These are phyloP conservation scores for Aquilaria malaccensis DNA, from an alignment of 345 rosid species.

Conservation along the genomic window DNA sequence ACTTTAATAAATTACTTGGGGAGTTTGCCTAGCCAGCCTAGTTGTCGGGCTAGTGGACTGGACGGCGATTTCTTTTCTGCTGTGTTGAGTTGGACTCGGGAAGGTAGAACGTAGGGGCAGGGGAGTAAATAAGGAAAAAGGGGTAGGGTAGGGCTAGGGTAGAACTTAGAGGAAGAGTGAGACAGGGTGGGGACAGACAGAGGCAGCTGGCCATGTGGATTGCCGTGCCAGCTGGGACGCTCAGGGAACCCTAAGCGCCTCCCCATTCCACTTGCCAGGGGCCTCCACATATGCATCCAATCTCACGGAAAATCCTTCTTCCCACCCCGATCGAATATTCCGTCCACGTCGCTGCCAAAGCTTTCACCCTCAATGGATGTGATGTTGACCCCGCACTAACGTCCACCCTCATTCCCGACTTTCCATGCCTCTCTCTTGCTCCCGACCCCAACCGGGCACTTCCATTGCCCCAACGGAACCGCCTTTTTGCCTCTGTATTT, in stretches of 20 bases:
- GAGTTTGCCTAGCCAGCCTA: too few relatives aligned
- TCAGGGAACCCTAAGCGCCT: conserved; percentile 23
- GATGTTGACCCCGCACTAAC: background rate
- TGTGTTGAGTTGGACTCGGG: too few relatives aligned
- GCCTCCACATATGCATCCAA: conserved; percentile 13
- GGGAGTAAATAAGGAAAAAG: background rate
- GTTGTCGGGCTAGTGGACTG: too few relatives aligned
- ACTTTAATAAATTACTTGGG: too few relatives aligned
- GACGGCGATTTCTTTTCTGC: too few relatives aligned
- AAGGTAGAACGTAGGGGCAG: background rate
- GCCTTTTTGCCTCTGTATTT: too few relatives aligned
- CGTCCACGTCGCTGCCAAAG: background rate
- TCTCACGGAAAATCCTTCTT: background rate
- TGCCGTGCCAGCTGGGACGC: conserved; percentile 32
- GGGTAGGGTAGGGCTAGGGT: background rate
- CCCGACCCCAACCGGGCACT: too few relatives aligned
- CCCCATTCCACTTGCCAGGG: background rate
- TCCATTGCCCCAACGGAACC: too few relatives aligned
- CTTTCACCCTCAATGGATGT: background rate
- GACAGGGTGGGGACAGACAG: background rate
- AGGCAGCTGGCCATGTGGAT: conserved; percentile 29
- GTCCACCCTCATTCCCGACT: too few relatives aligned
- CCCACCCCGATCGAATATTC: background rate
- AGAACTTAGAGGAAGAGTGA: background rate
- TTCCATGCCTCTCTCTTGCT: too few relatives aligned